Evolutionary conservation across 2,329 filamentous ascomycete species (phyloP), one percentile per base, ranked within the genome.

Genomic region (Aspergillus terreus): DNA sequence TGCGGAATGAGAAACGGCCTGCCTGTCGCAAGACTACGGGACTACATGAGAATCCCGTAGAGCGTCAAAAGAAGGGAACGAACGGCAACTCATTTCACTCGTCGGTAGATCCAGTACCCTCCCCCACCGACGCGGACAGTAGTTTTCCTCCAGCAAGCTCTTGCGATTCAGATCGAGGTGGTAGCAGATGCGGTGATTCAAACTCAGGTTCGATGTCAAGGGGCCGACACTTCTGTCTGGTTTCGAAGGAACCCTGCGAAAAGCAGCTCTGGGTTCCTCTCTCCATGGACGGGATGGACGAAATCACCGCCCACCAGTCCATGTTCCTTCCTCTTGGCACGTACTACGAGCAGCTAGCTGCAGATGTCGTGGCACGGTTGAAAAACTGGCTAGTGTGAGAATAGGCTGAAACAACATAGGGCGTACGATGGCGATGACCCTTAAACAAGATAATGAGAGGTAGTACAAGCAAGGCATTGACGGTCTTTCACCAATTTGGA

Each of bases 241-340:
- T 25, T 21, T 17, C 12, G 38, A 17, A 41, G 11, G 4, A 21
- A 11, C 2, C 12, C 17, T 6, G 17, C 38, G 17, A 41, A 10
- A 17, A 12, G n/a, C 17, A 41, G 23, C 82, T 85, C 14, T 96
- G 92, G 91, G 75, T 91, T 1, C 78, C 85, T 42, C 81, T 96
- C 2, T 85, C 84, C 62, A 94, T 96, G 88, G 81, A 86, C 52
- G 85, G 84, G 47, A 84, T 94, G 54, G 91, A 95, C 64, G 89
- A 95, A 69, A 87, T 95, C 1, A 85, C 83, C 6, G 92, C 91
- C 9, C 91, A 95, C 67, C 92, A 89, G 55, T 86, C 87, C 0
- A 74, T 96, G 47, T 96, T 95, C 72, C 82, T 89, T 11, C 72
- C 83, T 0, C 63, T 63, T 19, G 85, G 86, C 6, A 78, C 84